Base-by-base conservation (phyloP, 1,284 basidiomycete species). In the Xerocomus cyaneibrunnescens region DNA sequence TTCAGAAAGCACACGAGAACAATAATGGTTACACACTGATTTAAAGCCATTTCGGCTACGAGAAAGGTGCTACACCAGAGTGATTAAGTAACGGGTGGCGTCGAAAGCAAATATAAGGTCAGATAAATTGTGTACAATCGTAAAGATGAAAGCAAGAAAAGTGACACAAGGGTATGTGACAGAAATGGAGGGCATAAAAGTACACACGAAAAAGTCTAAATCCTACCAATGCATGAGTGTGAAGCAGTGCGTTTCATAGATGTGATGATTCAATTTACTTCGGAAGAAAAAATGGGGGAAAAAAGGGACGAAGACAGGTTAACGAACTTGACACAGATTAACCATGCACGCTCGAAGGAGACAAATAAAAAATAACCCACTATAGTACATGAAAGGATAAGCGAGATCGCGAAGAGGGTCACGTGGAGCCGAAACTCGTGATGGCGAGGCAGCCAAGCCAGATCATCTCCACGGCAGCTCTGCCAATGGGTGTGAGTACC, bases 381-480 rank as follows among this genome's bases (percentile, higher is more conserved):
- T 51, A 55, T 57, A 23, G 41, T 47, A 68, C 55, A 59, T 17
- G 35, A 41, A 49, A 14, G 17, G 16, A 36, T 9, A n/a, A 38
- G 27, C 23, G 16, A 43, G 8, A 48, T 30, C 21, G 32, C 19
- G 16, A 27, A 17, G 22, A 7, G 40, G 10, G 35, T 63, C 52
- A 68, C 12, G 44, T 47, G 43, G 68, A 52, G 38, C 75, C 74
- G 62, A 89, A 89, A 56, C 84, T 87, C 52, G 83, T 85, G 52
- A 92, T 74, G 9, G 89, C 86, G 64, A 92, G 76, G 52, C 83
- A 84, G 10, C 87, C 89, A 40, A 87, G 73, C 86, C 88, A 92
- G 22, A 83, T 83, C 85, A 91, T 87, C 73, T 92, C 89, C 56
- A 89, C 76, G 21, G 83, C 85, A 3, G 89, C 86, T 54, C 80